Evolutionary conservation across 2,329 filamentous ascomycete genomes (phyloP), one percentile per base, ranked within the genome.

Genomic region (Lecanicillium sp.): DNA sequence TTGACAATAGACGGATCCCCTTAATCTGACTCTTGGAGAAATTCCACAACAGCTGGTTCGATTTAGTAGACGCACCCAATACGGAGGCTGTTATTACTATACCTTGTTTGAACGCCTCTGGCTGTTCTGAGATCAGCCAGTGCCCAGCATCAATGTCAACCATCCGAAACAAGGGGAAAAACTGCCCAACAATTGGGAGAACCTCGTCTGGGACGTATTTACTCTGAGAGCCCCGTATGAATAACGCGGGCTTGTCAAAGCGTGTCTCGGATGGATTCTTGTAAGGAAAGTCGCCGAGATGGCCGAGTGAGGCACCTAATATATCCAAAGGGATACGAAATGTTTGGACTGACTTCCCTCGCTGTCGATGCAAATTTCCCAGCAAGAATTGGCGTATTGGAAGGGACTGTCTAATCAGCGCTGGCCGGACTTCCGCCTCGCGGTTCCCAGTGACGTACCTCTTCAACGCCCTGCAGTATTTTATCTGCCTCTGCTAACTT

Each of bases 241-340:
- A 87, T 17, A 97, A 68, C 12, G 87, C 81, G 1, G 81, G 85
- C 45, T 87, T 88, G 49, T 78, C 71, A 54, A 86, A 97, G 18
- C 80, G 71, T 25, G 68, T 64, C 46, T 72, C 61, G n/a, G 75
- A 71, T 0, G 88, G 81, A 50, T 87, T 71, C 48, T 75, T 82
- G 65, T 81, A 95, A 0, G 92, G 90, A 53, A 98, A 98, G 50
- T 94, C 87, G 2, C 85, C 87, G 66, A 97, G 77, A 46, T 85
- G 70, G 49, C 79, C 74, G 29, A 98, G 66, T 0, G 79, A 71
- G 34, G 71, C 68, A 4, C 72, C 80, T 1, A 98, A 66, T 3
- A 77, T 79, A 33, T 74, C 69, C 10, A 98, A 65, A 0, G 92
- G 90, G 3, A 97, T 79, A 19, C 86, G 77, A 63, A 92, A 96